A percentile compares a stretch with the other conserved stretches of the same genome.
Conservation (phyloP, 805 yeast species). For the Teunomyces kruisii region DNA sequence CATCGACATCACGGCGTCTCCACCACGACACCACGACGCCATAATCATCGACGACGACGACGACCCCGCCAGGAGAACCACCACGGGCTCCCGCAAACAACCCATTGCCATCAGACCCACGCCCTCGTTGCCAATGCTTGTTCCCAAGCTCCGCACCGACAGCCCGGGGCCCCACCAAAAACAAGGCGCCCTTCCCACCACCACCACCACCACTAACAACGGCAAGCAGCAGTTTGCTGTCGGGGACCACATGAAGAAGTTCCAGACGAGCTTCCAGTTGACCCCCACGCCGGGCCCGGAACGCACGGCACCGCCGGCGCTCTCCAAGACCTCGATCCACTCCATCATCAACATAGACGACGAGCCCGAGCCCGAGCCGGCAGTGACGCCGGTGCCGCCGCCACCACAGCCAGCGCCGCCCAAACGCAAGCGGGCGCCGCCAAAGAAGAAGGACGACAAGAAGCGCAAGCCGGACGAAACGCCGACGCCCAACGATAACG, state of each 20-base stretch:
- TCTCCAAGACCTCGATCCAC: conserved; percentile 38
- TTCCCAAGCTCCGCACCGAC: conserved; percentile 14
- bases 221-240: conserved; percentile 8
- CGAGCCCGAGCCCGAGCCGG: conserved; percentile 10
- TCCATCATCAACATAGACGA: conserved; percentile 41
- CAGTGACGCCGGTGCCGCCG: conserved; percentile 4
- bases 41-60: conserved; percentile 8
- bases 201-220: conserved; percentile 10
- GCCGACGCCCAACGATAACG: conserved; percentile 6
- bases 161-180: background rate
- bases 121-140: conserved; percentile 14
- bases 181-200: conserved; percentile 4
- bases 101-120: conserved; percentile 11
- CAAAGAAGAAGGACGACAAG: conserved; percentile 12
- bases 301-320: conserved; percentile 4
- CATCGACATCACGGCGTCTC: conserved; percentile 16
- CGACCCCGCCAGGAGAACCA: conserved; percentile 1
- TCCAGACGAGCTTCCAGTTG: conserved; percentile 30
- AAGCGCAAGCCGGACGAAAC: conserved; percentile 8
- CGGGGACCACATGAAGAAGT: conserved; percentile 29
- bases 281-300: conserved; percentile 2
- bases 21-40: conserved; percentile 1
- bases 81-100: conserved; percentile 2
- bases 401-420: conserved; percentile 6
- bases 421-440: conserved; percentile 12